Base-by-base conservation (phyloP, 176 grass and related monocot genomes). In the Carex myosuroides region DNA sequence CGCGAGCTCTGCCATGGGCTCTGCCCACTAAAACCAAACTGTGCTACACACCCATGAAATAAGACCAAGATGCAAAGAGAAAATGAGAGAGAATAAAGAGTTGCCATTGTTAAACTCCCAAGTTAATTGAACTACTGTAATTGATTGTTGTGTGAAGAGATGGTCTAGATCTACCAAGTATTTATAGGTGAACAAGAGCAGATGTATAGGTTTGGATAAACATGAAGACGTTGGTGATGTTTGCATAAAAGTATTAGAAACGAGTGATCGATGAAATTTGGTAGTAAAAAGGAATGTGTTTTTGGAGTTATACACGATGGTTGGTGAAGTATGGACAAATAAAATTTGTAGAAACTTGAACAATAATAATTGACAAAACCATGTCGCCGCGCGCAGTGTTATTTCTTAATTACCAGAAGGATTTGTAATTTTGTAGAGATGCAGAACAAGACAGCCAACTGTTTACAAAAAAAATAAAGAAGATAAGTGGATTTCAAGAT, bases 31-130 rank as follows among this genome's bases (percentile, higher is more conserved):
- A 55, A 75, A 6, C 63, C 63, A 50, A 67, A 18, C 42, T 89
- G 84, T 53, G 84, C 87, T n/a, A 68, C 62, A 57, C 56, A 82
- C 21, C 61, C 83, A 58, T 83, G 77, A 80, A 80, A 85, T 16
- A 89, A 63, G 79, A 86, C 17, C 58, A 89, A 55, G 2, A 75
- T 41, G 67, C 76, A 60, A 57, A 89, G 54, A 76, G 67, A 58
- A 26, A 83, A 29, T 32, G 84, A 67, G 35, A 86, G 13, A 4
- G 74, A 50, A 66, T 33, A 48, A 56, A 39, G 14, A 9, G 21
- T 59, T n/a, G 79, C 64, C 85, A 87, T 87, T 26, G 64, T 61
- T 74, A 35, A n/a, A 58, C 50, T 80, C 76, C 60, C 7, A 33
- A 50, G 39, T 80, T 39, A 39, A 35, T 35, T 79, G 21, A 57